phyloP scores from a whole-genome alignment of 176 grass and related monocot species.

The Oryza longistaminata region DNA sequence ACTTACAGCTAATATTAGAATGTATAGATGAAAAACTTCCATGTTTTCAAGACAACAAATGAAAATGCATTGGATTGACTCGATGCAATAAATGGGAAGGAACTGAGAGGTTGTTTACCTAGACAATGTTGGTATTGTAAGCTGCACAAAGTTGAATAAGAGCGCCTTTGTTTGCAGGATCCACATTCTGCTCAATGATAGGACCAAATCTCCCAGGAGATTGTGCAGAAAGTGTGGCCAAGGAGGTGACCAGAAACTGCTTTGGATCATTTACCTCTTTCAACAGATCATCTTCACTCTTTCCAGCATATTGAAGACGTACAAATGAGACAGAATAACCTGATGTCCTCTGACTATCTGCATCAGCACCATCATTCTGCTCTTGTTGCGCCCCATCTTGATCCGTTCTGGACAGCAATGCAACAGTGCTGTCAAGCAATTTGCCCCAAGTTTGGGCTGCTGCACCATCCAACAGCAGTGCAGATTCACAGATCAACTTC shows the following conservation, averaged over 20 bases:
- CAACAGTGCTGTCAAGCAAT: conserved; percentile 70
- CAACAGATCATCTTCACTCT: conserved; percentile 85
- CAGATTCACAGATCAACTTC: conserved; percentile 85
- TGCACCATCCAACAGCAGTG: conserved; percentile 62
- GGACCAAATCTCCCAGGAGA: conserved; percentile 78
- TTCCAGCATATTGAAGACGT: conserved; percentile 86
- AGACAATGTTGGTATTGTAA: conserved; percentile 84
- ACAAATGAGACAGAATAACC: conserved; percentile 91
- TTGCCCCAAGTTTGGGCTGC: conserved; percentile 77
- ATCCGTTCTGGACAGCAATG: conserved; percentile 67
- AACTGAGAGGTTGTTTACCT: conserved; percentile 54
- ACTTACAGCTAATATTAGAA: neutral
- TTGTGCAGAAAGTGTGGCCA: conserved; percentile 63
- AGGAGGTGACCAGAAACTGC: conserved; percentile 75
- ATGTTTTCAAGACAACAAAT: conserved; percentile 13
- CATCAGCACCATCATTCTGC: conserved; percentile 62
- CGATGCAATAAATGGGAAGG: conserved; percentile 10
- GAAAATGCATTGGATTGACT: neutral
- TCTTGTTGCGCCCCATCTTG: conserved; percentile 59
- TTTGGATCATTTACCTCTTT: conserved; percentile 92
- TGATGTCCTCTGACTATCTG: conserved; percentile 61
- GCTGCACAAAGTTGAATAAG: conserved; percentile 77
- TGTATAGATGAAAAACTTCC: neutral
- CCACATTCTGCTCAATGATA: conserved; percentile 76
- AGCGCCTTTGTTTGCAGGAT: conserved; percentile 67